A percentile compares a stretch with the other conserved stretches of the same genome.
These are phyloP conservation scores for Colletotrichum sp. DNA, from an alignment of 2,329 filamentous ascomycete genomes.

Conservation along the genomic window DNA sequence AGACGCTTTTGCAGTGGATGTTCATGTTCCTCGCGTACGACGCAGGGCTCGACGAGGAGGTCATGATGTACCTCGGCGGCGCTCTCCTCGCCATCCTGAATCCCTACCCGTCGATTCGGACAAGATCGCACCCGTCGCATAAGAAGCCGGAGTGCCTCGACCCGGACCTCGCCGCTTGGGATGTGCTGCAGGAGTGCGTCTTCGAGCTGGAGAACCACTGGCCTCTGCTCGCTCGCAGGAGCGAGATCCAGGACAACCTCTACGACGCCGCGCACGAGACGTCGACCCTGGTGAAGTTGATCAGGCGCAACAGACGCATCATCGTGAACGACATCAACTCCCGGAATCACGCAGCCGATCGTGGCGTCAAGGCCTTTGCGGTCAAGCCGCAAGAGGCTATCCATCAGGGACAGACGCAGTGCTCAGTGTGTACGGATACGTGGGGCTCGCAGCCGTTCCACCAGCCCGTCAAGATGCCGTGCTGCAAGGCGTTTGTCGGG, in stretches of 20 bases:
- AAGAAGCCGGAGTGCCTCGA: not conserved
- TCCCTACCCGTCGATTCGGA: not conserved
- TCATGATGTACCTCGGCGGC: constrained; percentile 4
- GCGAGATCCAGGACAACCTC: not conserved
- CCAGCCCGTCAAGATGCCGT: constrained; percentile 4
- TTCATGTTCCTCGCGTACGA: constrained; percentile 7
- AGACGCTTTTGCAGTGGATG: not conserved
- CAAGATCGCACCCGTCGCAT: not conserved
- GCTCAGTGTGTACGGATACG: not conserved
- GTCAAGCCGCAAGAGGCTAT: not conserved
- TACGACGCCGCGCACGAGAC: not conserved
- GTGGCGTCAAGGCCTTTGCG: not conserved
- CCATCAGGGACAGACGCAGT: not conserved
- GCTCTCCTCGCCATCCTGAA: constrained; percentile 14
- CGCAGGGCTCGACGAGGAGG: constrained; percentile 1
- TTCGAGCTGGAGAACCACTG: constrained; percentile 9
- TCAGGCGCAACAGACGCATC: constrained; percentile 7
- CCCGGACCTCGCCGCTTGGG: not conserved
- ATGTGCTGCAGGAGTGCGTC: constrained; percentile 9
- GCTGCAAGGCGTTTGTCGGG: constrained; percentile 1
- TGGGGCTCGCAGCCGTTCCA: constrained; percentile 2
- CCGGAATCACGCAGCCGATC: not conserved
- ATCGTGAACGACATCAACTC: not conserved
- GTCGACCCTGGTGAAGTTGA: not conserved
- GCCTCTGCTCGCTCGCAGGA: not conserved